Evolutionary conservation across 192 early-diverging fungal genomes (phyloP).

Genomic region (Kappamyces sp.): DNA sequence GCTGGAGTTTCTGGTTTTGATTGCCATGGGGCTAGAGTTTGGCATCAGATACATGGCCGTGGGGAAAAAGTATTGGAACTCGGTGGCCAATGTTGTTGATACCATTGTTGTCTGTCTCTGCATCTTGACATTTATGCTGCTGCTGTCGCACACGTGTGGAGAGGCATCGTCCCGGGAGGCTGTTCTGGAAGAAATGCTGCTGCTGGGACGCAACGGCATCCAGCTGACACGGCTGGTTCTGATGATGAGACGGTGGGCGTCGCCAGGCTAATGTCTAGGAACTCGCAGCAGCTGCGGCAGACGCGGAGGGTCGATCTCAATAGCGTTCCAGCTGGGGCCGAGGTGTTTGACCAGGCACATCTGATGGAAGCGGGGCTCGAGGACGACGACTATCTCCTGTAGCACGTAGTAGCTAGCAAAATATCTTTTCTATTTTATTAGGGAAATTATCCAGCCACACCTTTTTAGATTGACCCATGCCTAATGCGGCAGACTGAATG

Average conservation of each 20-base stretch:
- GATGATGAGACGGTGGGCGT: slow-evolving; percentile 5
- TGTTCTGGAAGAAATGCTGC: slow-evolving; percentile 9
- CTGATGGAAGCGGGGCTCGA: too few species aligned
- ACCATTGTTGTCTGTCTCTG: slow-evolving; percentile 4
- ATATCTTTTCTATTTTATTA: too few species aligned
- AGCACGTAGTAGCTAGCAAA: too few species aligned
- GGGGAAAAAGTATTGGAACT: slow-evolving; percentile 2
- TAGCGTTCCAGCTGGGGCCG: too few species aligned
- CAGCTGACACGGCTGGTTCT: slow-evolving; percentile 5
- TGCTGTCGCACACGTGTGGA: slow-evolving; percentile 8
- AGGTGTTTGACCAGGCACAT: too few species aligned
- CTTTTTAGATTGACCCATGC: too few species aligned
- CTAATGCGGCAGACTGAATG: too few species aligned
- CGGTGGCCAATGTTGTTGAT: slow-evolving; percentile 8
- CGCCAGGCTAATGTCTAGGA: too few species aligned
- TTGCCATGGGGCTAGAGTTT: slow-evolving; percentile 4
- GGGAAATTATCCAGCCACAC: too few species aligned
- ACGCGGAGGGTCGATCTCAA: too few species aligned
- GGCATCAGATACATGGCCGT: slow-evolving; percentile 6
- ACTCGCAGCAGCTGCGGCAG: too few species aligned
- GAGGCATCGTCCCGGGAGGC: background rate
- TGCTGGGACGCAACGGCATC: slow-evolving; percentile 9
- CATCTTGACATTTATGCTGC: slow-evolving; percentile 7
- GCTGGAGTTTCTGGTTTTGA: slow-evolving; percentile 10
- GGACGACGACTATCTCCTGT: too few species aligned